Percentiles rank a stretch among this genome's conserved stretches.
Conservation (phyloP, 1,284 basidiomycete species). For the Bondarzewia mesenterica region DNA sequence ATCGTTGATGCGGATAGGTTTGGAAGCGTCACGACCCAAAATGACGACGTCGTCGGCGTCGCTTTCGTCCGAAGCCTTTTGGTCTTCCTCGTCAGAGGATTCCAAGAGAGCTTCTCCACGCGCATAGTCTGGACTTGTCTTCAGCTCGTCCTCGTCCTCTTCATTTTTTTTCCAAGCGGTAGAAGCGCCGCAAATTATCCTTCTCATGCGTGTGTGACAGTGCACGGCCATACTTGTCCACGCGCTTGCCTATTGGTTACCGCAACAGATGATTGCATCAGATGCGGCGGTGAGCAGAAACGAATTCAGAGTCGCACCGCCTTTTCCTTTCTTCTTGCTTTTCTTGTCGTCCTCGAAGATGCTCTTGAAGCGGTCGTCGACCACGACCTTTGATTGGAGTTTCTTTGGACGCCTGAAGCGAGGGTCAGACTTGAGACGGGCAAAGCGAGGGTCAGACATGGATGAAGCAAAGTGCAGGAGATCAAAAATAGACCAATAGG, state of each 20-base stretch:
- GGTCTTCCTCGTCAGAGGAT: constrained; percentile 73
- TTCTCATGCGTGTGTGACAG: constrained; percentile 62
- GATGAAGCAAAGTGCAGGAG: constrained; percentile 7
- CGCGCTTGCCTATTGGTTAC: constrained; percentile 36
- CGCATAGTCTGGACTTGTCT: constrained; percentile 70
- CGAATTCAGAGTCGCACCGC: constrained; percentile 21
- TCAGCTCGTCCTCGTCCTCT: constrained; percentile 31
- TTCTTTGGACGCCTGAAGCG: constrained; percentile 84
- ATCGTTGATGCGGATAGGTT: constrained; percentile 31
- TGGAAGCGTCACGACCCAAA: constrained; percentile 35
- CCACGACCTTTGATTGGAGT: constrained; percentile 74
- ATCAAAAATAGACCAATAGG: constrained; percentile 2
- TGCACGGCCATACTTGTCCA: constrained; percentile 90
- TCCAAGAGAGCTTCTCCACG: constrained; percentile 83
- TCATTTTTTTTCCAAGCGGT: constrained; percentile 64
- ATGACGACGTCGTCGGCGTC: constrained; percentile 43
- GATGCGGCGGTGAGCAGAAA: background rate
- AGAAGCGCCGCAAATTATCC: constrained; percentile 79
- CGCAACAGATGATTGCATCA: constrained; percentile 3
- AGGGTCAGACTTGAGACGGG: constrained; percentile 84
- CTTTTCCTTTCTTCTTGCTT: constrained; percentile 33
- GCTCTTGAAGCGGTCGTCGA: constrained; percentile 92
- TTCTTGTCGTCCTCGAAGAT: constrained; percentile 53
- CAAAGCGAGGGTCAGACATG: constrained; percentile 84
- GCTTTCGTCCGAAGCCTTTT: constrained; percentile 35